A percentile compares a stretch with the other conserved stretches of the same genome.
Conservation (phyloP, 345 rosid species). For the Euphorbia pulcherrima region DNA sequence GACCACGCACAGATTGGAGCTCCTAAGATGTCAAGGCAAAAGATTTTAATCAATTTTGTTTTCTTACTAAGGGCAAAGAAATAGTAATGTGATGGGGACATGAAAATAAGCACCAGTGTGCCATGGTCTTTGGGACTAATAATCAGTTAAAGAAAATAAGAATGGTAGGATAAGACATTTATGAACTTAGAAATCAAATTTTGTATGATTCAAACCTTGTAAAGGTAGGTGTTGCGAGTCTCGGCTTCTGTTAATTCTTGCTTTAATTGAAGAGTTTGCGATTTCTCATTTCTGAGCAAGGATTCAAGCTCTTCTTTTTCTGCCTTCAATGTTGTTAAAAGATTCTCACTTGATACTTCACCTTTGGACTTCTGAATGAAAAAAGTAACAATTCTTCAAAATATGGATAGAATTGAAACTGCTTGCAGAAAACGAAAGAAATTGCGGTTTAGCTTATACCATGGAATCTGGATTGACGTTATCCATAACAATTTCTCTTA, state of each 20-base stretch:
- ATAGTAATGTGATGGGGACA: neutral
- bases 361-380: conserved; percentile 47
- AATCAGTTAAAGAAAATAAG: neutral
- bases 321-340: conserved; percentile 53
- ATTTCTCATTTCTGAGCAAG: conserved; percentile 65
- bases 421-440: neutral
- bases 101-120: neutral
- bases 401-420: neutral
- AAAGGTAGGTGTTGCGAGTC: conserved; percentile 60
- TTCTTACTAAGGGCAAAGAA: neutral
- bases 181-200: neutral
- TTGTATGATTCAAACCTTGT: conserved; percentile 51
- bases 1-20: conserved; percentile 92
- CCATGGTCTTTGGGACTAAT: neutral
- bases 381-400: too few relatives aligned
- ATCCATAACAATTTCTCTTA: conserved; percentile 84
- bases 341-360: conserved; percentile 41
- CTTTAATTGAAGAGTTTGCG: conserved; percentile 62
- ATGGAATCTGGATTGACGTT: conserved; percentile 46
- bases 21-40: conserved; percentile 43
- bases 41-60: neutral
- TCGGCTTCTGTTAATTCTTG: conserved; percentile 75
- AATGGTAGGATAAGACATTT: neutral
- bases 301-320: conserved; percentile 82
- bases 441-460: conserved; percentile 43